phyloP scores from a whole-genome alignment of 176 grass and related monocot species.

The Raddia distichophylla region DNA sequence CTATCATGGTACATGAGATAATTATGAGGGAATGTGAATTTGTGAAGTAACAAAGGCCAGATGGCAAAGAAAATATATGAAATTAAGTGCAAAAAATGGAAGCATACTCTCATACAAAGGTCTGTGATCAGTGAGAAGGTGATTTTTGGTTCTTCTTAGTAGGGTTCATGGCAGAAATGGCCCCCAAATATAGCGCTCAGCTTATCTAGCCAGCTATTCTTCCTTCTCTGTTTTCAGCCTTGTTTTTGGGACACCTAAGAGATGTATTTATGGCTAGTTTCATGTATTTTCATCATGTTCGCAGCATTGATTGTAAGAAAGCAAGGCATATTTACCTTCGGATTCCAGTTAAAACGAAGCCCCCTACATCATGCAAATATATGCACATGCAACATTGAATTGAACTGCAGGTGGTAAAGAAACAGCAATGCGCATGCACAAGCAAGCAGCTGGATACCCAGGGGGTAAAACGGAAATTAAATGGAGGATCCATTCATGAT shows the following conservation, averaged over 20 bases:
- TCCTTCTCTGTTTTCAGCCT: background rate
- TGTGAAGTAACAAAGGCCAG: background rate
- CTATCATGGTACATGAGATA: background rate
- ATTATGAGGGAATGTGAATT: background rate
- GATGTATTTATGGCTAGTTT: background rate
- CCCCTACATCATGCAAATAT: background rate
- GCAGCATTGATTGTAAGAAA: background rate
- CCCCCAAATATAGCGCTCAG: background rate
- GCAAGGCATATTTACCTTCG: background rate
- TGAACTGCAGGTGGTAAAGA: background rate
- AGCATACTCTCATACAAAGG: background rate
- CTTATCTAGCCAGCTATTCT: background rate
- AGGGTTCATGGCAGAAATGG: background rate
- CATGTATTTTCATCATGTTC: background rate
- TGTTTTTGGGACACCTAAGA: background rate
- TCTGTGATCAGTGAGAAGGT: background rate
- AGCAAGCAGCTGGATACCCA: background rate
- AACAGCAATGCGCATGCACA: conserved; percentile 18
- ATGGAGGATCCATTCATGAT: background rate
- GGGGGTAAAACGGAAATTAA: background rate
- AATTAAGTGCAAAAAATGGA: background rate
- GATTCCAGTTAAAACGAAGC: background rate
- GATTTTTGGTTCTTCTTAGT: background rate
- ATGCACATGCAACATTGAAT: background rate
- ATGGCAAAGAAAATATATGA: background rate